Base-by-base conservation (phyloP, 495 filamentous ascomycete species). In the Daldinia vernicosa region DNA sequence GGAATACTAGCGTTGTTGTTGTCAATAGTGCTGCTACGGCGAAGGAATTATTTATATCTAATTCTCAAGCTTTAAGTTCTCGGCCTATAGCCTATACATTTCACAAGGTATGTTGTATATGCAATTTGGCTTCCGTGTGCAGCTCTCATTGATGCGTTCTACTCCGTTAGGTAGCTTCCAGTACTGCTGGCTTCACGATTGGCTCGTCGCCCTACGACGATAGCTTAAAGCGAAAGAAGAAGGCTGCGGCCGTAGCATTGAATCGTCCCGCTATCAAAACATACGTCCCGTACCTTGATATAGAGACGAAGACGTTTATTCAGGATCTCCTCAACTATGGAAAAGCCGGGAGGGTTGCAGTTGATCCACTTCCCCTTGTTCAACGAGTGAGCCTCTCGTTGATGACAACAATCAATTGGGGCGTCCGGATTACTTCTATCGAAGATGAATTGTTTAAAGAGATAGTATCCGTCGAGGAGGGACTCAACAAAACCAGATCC, bases 1-100 rank as follows among this genome's bases (percentile, higher is more conserved):
- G 89, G 3, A 90, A 89, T 72, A 82, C 86, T 24, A 84, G 84
- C 0, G 81, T 90, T 5, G 80, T 91, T 0, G 84, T 91, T 11
- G 86, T 89, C 5, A 89, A 89, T 70, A 86, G 83, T 30, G 84
- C 86, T 3, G 82, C 83, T 1, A 74, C 85, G 4, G 88, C 87
- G 6, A 89, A 86, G 70, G 75, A 81, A 26, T 66, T 91, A 4
- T 89, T 90, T 67, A 83, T 84, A 9, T 81, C 87, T 17, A 86
- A 89, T 77, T 77, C 79, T 22, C 79, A 82, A 54, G 87, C 88
- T 1, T 64, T 89, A 58, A 87, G 84, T 69, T 88, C 85, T 6
- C 78, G 88, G 61, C 89, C 89, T 0, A 85, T 87, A 55, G 84
- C 88, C 39, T 90, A 89, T 76, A 90, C 88, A 4, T 90, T 90